Percentiles rank a stretch among this genome's conserved stretches.
phyloP scores from a whole-genome alignment of 2,329 filamentous ascomycete genomes.

The Sarocladium brachiariae region DNA sequence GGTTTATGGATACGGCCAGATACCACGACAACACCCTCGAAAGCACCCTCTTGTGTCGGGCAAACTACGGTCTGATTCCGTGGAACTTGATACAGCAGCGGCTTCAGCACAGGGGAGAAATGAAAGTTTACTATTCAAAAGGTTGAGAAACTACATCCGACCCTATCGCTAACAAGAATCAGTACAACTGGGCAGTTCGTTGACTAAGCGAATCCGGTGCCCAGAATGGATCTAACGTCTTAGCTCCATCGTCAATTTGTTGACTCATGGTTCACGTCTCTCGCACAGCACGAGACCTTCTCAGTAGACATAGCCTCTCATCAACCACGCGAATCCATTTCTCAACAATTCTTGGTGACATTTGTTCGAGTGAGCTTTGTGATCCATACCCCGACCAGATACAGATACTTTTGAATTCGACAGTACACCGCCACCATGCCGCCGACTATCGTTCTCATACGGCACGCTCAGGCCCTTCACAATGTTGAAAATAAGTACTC shows the following conservation, averaged over 20 bases:
- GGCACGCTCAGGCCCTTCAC: slow-evolving; percentile 72
- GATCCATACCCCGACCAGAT: too few relatives aligned
- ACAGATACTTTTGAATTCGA: too few relatives aligned
- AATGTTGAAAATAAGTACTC: slow-evolving; percentile 43
- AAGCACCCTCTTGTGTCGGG: too few relatives aligned
- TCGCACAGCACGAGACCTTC: not conserved
- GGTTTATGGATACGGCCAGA: not conserved
- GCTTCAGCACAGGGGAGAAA: too few relatives aligned
- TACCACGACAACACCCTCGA: too few relatives aligned
- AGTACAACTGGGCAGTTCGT: not conserved
- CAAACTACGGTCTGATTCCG: too few relatives aligned
- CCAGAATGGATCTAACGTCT: not conserved
- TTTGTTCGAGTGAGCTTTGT: too few relatives aligned
- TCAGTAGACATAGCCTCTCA: too few relatives aligned
- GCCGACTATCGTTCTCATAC: slow-evolving; percentile 68
- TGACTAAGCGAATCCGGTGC: slow-evolving; percentile 3
- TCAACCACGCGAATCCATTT: too few relatives aligned
- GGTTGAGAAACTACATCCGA: not conserved
- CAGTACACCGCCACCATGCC: slow-evolving; percentile 32
- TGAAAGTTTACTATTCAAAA: too few relatives aligned
- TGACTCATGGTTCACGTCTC: not conserved
- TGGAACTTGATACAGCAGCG: too few relatives aligned
- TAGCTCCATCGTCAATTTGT: not conserved
- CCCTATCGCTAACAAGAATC: not conserved
- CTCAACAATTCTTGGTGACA: too few relatives aligned